Evolutionary conservation across 1,284 basidiomycete species (phyloP), one percentile per base, ranked within the genome.

Genomic region (Mycosarcoma maydis): DNA sequence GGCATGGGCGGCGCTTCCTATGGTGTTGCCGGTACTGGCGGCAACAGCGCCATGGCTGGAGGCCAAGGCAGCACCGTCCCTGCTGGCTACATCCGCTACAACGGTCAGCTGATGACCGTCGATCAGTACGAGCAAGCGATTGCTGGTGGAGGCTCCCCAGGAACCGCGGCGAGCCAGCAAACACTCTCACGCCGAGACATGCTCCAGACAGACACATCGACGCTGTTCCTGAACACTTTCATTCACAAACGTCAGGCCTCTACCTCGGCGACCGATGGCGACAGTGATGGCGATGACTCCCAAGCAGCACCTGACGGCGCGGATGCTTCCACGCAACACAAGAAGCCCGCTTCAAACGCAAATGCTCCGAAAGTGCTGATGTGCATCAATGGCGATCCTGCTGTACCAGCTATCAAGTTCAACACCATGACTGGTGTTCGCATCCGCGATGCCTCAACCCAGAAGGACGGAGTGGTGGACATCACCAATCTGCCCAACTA

Each of bases 341-440:
- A 34, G n/a, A 6, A 34, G 32, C 16, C 32, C 16, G 29, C 29
- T 14, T n/a, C n/a, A n/a, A n/a, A 34, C 3, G 6, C 36, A 8
- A 3, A 8, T 37, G 19, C 19, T 41, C 11, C 16, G 36, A 57
- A 68, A 27, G 33, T 68, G 8, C 58, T 68, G 30, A 61, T 69
- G 50, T 69, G 66, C 47, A 57, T 69, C 59, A 69, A 62, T 26
- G 66, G 66, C 37, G 66, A 69, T 20, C 54, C 55, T 19, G 50
- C 24, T 19, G 47, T 62, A 0, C 36, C 41, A 3, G 47, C 66
- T 5, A 62, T 69, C 66, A 62, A 58, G 26, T 69, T 69, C 59
- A 30, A 62, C 50, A 69, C 66, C 9, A 55, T 58, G 43, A 62
- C 59, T 14, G 66, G 59, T 5, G 14, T 69, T 3, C 59, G 59